Percentiles rank a stretch among this genome's conserved stretches.
phyloP scores from a whole-genome alignment of 768 basidiomycete genomes.

The Tremella fuciformis region DNA sequence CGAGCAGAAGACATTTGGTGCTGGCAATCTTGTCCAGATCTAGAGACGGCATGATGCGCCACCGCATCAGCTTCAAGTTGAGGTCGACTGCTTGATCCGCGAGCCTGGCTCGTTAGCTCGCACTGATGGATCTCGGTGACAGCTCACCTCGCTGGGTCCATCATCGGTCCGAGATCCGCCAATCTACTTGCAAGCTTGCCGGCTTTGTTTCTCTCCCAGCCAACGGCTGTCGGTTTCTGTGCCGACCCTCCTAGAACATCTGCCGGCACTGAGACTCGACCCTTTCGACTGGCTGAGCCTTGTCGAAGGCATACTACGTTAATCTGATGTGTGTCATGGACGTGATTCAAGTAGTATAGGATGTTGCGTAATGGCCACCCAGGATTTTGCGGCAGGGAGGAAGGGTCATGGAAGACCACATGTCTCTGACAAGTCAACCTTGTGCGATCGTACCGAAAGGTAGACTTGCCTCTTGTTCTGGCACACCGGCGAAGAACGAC shows the following conservation, averaged over 20 bases:
- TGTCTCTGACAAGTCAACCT: slow-evolving; percentile 51
- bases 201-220: slow-evolving; percentile 90
- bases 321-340: slow-evolving; percentile 57
- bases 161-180: slow-evolving; percentile 90
- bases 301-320: slow-evolving; percentile 74
- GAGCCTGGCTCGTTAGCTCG: slow-evolving; percentile 57
- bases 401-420: slow-evolving; percentile 79
- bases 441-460: slow-evolving; percentile 9
- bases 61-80: slow-evolving; percentile 95
- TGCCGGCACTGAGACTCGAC: slow-evolving; percentile 9
- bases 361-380: slow-evolving; percentile 95
- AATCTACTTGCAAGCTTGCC: slow-evolving; percentile 83
- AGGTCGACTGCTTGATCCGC: slow-evolving; percentile 97
- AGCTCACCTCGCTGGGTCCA: slow-evolving; percentile 78
- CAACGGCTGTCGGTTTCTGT: slow-evolving; percentile 65
- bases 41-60: slow-evolving; percentile 86
- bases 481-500: slow-evolving; percentile 59
- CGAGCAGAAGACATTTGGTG: slow-evolving; percentile 79
- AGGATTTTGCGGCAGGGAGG: slow-evolving; percentile 67
- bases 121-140: background rate
- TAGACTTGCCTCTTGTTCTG: slow-evolving; percentile 55
- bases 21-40: slow-evolving; percentile 80
- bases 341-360: slow-evolving; percentile 70
- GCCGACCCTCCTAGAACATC: background rate
- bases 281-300: slow-evolving; percentile 21